Conservation (phyloP, 2,329 filamentous ascomycete species). For the Dothideomycetidae sp. region DNA sequence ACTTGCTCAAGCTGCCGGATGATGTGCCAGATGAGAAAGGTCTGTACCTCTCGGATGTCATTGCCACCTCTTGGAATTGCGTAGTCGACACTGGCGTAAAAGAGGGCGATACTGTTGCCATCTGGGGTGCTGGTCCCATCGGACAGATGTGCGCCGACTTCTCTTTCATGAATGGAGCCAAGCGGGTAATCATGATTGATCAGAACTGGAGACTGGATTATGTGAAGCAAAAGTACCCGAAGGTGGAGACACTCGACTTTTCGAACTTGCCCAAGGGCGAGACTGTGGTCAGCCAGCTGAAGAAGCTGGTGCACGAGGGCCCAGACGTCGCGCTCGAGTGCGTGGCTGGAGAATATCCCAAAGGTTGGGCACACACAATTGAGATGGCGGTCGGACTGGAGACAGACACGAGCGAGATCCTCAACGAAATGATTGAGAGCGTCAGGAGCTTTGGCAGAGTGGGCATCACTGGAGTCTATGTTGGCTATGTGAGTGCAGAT, state of each 20-base stretch:
- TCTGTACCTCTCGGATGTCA: conserved; percentile 67
- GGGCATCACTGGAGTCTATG: conserved; percentile 61
- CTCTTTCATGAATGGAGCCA: conserved; percentile 56
- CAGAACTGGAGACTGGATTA: conserved; percentile 56
- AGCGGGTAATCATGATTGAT: conserved; percentile 66
- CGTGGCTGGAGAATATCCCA: conserved; percentile 48
- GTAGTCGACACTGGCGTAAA: conserved; percentile 77
- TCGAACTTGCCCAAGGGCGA: conserved; percentile 42
- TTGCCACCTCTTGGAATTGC: conserved; percentile 65
- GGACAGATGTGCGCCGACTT: conserved; percentile 63
- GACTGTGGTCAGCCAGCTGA: conserved; percentile 55
- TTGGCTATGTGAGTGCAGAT: conserved; percentile 38
- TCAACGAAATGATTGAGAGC: conserved; percentile 68
- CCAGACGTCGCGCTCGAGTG: conserved; percentile 63
- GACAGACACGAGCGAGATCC: conserved; percentile 68
- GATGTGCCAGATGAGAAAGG: conserved; percentile 73
- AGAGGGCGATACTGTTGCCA: conserved; percentile 59
- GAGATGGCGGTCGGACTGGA: conserved; percentile 52
- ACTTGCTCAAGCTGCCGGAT: conserved; percentile 64
- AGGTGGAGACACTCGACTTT: conserved; percentile 58
- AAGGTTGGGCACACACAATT: conserved; percentile 47
- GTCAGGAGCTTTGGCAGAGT: conserved; percentile 58
- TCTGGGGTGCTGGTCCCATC: conserved; percentile 80
- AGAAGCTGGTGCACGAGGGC: conserved; percentile 58
- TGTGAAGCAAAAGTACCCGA: conserved; percentile 48